These are phyloP conservation scores for Erodium moschatum DNA, from an alignment of 441 rosid species.

Conservation along the genomic window DNA sequence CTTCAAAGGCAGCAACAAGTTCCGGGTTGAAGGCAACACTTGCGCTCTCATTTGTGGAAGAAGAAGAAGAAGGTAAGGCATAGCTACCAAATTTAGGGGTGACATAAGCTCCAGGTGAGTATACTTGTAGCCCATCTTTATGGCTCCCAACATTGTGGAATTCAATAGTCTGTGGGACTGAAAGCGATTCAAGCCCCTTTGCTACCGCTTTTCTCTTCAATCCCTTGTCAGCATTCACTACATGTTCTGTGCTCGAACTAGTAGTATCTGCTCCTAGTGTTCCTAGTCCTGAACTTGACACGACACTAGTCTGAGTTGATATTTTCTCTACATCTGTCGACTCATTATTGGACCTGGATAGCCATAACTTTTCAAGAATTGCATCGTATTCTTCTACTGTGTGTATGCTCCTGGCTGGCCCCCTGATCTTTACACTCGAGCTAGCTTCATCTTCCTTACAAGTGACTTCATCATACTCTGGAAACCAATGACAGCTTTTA, in stretches of 20 bases:
- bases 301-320: not conserved
- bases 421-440: constrained; percentile 11
- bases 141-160: constrained; percentile 23
- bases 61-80: constrained; percentile 2
- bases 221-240: constrained; percentile 14
- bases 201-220: constrained; percentile 29
- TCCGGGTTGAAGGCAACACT: constrained; percentile 26
- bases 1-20: constrained; percentile 30
- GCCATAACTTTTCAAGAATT: constrained; percentile 19
- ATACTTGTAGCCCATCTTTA: constrained; percentile 26
- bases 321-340: constrained; percentile 8
- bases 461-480: constrained; percentile 9
- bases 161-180: constrained; percentile 26
- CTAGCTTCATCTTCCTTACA: constrained; percentile 6
- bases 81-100: constrained; percentile 38
- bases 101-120: constrained; percentile 24
- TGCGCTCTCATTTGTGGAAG: constrained; percentile 8
- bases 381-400: constrained; percentile 36
- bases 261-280: not conserved
- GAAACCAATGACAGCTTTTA: constrained; percentile 24
- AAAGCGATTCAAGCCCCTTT: constrained; percentile 24
- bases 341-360: not conserved
- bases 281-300: constrained; percentile 17
- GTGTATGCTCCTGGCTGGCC: constrained; percentile 27
- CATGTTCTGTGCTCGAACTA: constrained; percentile 10